A percentile compares a stretch with the other conserved stretches of the same genome.
These are phyloP conservation scores for Haematococcus lacustris DNA, from an alignment of 139 green algal species.

Conservation along the genomic window DNA sequence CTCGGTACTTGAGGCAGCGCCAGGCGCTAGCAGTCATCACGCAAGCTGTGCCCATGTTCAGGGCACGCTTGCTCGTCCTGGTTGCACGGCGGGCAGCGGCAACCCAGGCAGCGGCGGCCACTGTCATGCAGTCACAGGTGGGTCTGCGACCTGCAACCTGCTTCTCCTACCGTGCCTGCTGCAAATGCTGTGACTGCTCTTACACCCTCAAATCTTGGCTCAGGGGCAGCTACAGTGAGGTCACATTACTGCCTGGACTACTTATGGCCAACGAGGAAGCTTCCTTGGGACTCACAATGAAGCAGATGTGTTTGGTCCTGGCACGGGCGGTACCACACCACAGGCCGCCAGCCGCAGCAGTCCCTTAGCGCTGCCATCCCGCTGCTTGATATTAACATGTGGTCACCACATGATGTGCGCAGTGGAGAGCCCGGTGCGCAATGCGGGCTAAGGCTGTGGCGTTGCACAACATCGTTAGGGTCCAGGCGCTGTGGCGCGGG, in stretches of 20 bases:
- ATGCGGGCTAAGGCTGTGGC: no score
- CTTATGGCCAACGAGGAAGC: no score
- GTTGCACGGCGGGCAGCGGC: not conserved
- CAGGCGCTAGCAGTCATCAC: constrained; percentile 6
- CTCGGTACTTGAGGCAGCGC: not conserved
- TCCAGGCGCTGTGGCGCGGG: constrained; percentile 56
- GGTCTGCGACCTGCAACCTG: no score
- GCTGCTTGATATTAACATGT: not conserved
- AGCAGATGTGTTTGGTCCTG: not conserved
- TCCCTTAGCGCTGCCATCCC: not conserved
- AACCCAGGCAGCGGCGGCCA: not conserved
- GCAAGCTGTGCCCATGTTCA: not conserved
- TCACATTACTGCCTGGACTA: no score
- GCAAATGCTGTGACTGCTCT: not conserved
- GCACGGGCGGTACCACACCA: not conserved
- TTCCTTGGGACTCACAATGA: no score
- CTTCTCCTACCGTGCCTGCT: not conserved
- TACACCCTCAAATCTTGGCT: not conserved
- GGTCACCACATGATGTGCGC: no score
- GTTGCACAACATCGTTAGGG: not conserved
- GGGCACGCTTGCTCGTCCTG: not conserved
- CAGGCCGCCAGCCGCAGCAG: not conserved
- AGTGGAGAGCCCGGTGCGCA: constrained; percentile 35
- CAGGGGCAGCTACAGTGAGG: no score
- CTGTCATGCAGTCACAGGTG: no score